Base-by-base conservation (phyloP, 306 rosid genomes). In the Castanea crenata region DNA sequence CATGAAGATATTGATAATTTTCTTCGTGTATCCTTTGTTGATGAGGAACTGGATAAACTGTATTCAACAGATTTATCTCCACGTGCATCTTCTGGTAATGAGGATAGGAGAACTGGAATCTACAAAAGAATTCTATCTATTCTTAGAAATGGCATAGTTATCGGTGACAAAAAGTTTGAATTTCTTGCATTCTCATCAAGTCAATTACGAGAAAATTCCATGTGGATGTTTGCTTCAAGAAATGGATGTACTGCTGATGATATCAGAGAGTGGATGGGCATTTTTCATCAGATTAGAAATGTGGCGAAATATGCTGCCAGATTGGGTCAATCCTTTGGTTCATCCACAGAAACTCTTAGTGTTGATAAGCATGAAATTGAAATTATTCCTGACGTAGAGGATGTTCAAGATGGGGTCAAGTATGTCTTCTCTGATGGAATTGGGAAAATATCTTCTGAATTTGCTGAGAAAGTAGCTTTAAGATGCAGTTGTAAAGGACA, bases 291-390 rank as follows among this genome's bases (percentile, higher is more conserved):
- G 35, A 94, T 94, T 76, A 88, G 70, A 86, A 94, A 94, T 83
- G 97, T 94, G 68, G 98, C 98, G 19, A 94, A 92, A 73, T 94
- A 89, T 82, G 98, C 98, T 73, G 98, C 98, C 46, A 88, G 98
- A 74, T 81, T 92, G 57, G 98, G 97, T 15, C 98, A 92, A 78
- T 94, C 98, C 29, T 92, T 94, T 71, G 87, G 97, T 74, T 92
- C 98, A n/a, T 94, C 98, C 46, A 89, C 93, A 4, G 97, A 94
- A 87, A 88, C 97, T 58, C 78, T 85, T 10, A 89, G 72, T 29
- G 96, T 92, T 49, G 10, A 2, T 11, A 51, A 49, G 68, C 5
- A 80, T 74, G 98, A 94, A 78, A 73, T 81, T 68, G 92, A 91
- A 78, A 64, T 55, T 32, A 91, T 92, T 82, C 87, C 86, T 13